These are phyloP conservation scores for Eucalyptus erythrocorys DNA, from an alignment of 345 rosid genomes.

Conservation along the genomic window DNA sequence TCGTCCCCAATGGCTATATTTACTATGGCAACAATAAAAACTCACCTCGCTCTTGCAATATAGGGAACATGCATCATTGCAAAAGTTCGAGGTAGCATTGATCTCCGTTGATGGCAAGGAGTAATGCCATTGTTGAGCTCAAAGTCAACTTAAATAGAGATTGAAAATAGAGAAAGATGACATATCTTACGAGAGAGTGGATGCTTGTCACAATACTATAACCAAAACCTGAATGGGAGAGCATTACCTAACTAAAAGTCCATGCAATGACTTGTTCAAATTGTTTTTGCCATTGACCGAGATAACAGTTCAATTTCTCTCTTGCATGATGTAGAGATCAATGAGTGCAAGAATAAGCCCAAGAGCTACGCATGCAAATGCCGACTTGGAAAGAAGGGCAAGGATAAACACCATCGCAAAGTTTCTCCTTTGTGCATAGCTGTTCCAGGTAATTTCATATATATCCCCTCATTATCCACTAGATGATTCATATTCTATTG, in stretches of 20 bases:
- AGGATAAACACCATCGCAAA: no score
- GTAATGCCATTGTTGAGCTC: neutral
- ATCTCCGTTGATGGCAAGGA: neutral
- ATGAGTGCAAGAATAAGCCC: neutral
- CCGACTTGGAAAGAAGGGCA: neutral
- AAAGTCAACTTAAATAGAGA: rapidly evolving
- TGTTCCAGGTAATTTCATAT: neutral
- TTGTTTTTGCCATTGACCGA: rapidly evolving
- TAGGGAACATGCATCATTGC: rapidly evolving
- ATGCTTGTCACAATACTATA: neutral
- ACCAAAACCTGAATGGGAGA: rapidly evolving
- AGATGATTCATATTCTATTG: neutral
- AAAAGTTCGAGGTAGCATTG: neutral
- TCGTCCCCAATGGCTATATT: neutral
- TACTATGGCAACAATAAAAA: rapidly evolving
- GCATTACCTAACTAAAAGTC: rapidly evolving
- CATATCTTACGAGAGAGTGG: neutral
- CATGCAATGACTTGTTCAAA: neutral
- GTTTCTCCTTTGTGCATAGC: neutral
- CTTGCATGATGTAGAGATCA: neutral
- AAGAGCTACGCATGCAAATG: neutral
- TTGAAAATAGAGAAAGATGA: rapidly evolving
- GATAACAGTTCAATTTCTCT: neutral
- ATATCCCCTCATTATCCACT: neutral
- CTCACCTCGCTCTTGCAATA: neutral